A percentile compares a stretch with the other conserved stretches of the same genome.
Conservation (phyloP, 345 rosid genomes). For the Eucalyptus dawsonii region DNA sequence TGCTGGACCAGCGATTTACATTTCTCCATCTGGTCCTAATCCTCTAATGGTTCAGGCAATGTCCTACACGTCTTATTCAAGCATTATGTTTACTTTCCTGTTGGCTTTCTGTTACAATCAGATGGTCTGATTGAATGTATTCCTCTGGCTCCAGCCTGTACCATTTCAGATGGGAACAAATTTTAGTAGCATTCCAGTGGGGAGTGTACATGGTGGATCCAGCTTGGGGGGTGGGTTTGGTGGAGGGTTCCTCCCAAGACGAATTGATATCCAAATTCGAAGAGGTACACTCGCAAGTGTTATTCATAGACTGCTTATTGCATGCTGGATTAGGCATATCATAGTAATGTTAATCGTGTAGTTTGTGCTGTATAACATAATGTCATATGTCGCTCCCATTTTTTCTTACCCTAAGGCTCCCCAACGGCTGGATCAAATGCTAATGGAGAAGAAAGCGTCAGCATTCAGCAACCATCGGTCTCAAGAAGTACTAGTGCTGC, state of each 20-base stretch:
- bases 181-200: conserved; percentile 36
- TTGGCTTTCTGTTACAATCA: neutral
- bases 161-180: conserved; percentile 52
- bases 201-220: conserved; percentile 37
- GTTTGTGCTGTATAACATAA: neutral
- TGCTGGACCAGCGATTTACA: conserved; percentile 73
- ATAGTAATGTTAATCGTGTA: neutral
- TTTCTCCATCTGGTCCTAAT: conserved; percentile 60
- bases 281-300: conserved; percentile 27
- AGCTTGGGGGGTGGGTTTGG: conserved; percentile 37
- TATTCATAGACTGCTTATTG: neutral
- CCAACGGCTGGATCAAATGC: conserved; percentile 16
- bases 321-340: neutral
- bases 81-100: neutral
- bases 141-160: conserved; percentile 38
- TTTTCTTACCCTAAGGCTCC: conserved; percentile 16
- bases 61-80: neutral
- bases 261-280: conserved; percentile 69
- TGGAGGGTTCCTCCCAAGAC: conserved; percentile 49
- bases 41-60: conserved; percentile 77
- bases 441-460: conserved; percentile 23
- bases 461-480: conserved; percentile 17
- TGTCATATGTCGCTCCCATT: neutral
- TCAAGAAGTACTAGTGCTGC: neutral
- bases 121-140: neutral